Base-by-base conservation (phyloP, 2,329 filamentous ascomycete species). In the Ceratocystis destructans region DNA sequence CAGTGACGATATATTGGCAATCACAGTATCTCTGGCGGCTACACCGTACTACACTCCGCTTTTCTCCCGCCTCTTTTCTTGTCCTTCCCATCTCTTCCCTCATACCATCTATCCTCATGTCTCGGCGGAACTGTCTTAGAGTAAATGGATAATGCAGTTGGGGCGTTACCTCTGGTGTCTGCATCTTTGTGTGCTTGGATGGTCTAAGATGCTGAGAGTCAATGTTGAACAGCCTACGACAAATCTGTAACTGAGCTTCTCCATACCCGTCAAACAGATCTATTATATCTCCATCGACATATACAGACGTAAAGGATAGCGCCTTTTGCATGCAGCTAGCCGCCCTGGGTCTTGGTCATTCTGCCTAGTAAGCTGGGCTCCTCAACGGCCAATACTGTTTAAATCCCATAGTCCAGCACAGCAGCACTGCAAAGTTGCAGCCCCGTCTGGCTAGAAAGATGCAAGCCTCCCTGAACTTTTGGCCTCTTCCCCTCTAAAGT, bases 1-100 rank as follows among this genome's bases (percentile, higher is more conserved):
- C 62, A 53, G 45, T 22, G 65, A 61, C 45, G 63, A 64, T 59
- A 59, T 59, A 59, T 59, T 59, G 55, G 28, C 28, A 59, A 25
- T 59, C 55, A 33, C 28, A 59, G 55, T 33, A n/a, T 37, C 17
- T 59, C 55, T 59, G 55, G 55, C 55, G 55, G 55, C 55, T 59
- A 59, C 55, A 59, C 28, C 33, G 55, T 59, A 33, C 25, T n/a
- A 59, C 55, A 59, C 55, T 33, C 28, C 33, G 7, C 12, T 31
- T 33, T 31, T 33, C 55, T 33, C 55, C 55, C 55, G 55, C 55
- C 55, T 59, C 55, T 59, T 37, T 59, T 31, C n/a, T 59, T 59
- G 25, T 31, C n/a, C 12, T 8, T n/a, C 55, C 55, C 55, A 28
- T 22, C 28, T 10, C 15, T 25, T 10, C 37, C 10, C 55, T 33